Conservation (phyloP, 2,329 filamentous ascomycete genomes). For the Domatiomyces globalis region DNA sequence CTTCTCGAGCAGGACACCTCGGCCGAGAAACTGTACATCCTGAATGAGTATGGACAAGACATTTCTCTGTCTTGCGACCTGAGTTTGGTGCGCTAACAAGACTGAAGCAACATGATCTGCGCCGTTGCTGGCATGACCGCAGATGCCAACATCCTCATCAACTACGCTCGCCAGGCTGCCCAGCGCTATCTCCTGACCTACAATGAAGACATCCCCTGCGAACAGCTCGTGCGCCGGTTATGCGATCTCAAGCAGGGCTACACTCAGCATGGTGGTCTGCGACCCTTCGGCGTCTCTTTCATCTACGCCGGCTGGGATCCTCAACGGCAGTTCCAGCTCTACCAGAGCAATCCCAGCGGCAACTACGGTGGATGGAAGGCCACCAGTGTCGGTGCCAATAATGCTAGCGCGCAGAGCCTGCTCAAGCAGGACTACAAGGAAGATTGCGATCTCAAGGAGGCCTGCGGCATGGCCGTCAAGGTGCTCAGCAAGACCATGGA, state of each 20-base stretch:
- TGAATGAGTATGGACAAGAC: conserved; percentile 65
- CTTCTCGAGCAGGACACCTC: conserved; percentile 98
- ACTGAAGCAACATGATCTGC: conserved; percentile 92
- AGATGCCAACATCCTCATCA: conserved; percentile 99
- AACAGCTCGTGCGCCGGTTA: conserved; percentile 89
- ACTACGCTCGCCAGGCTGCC: conserved; percentile 92
- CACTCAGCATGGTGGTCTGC: conserved; percentile 95
- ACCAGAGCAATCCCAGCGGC: conserved; percentile 95
- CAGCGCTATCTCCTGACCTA: conserved; percentile 97
- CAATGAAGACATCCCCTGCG: conserved; percentile 98
- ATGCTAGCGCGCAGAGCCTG: conserved; percentile 89
- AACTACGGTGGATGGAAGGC: conserved; percentile 99
- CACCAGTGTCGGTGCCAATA: conserved; percentile 94
- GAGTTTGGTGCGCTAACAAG: background rate
- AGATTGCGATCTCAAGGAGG: conserved; percentile 89
- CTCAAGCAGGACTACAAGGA: conserved; percentile 99
- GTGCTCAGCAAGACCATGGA: conserved; percentile 99
- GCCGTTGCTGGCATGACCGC: conserved; percentile 98
- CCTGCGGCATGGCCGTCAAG: conserved; percentile 94
- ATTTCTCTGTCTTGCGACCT: conserved; percentile 3
- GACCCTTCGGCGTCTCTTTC: conserved; percentile 96
- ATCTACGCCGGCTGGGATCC: conserved; percentile 98
- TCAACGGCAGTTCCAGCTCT: conserved; percentile 92
- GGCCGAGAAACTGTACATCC: conserved; percentile 97
- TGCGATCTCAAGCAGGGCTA: conserved; percentile 99